Evolutionary conservation across 192 early-diverging fungal species (phyloP).

Genomic region (Backusella tuberculispora): DNA sequence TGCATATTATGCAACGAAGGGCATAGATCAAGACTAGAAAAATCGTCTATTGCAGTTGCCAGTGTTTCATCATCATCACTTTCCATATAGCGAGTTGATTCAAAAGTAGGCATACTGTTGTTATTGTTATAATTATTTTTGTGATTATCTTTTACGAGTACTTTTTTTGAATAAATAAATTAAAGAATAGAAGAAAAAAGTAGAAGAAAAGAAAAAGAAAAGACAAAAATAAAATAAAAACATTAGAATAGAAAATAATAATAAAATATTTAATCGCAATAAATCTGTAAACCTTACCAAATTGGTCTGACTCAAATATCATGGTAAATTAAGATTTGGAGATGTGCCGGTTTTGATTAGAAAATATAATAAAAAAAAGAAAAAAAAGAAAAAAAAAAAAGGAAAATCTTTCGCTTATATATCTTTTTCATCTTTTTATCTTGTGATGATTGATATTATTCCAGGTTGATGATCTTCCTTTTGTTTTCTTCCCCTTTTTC

Average conservation of each 20-base stretch:
- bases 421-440: neutral
- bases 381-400: too few relatives aligned
- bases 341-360: neutral
- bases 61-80: constrained; percentile 20
- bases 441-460: neutral
- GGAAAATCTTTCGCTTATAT: neutral
- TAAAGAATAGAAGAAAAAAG: neutral
- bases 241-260: too few relatives aligned
- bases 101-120: neutral
- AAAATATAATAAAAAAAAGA: neutral
- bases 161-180: neutral
- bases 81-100: neutral
- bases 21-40: constrained; percentile 1
- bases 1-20: neutral
- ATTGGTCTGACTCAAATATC: neutral
- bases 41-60: constrained; percentile 4
- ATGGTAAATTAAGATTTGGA: neutral
- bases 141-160: neutral
- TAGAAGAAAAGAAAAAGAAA: neutral
- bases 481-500: neutral
- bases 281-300: neutral
- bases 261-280: neutral
- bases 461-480: neutral
- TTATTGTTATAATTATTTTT: neutral
- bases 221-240: neutral